Conservation (phyloP, 306 rosid species). For the Urtica urens region DNA sequence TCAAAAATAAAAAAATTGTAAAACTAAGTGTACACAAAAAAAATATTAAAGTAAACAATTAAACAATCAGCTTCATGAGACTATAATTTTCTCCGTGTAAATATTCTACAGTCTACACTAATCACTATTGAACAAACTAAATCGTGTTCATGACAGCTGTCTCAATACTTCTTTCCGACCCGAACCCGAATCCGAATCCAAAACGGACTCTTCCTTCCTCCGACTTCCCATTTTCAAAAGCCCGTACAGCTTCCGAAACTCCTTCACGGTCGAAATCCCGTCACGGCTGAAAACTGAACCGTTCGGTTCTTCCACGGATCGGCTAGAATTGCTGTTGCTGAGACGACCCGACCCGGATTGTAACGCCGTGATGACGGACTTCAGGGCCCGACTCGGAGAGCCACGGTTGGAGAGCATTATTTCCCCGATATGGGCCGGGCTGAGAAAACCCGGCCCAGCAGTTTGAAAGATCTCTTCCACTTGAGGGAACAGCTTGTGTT, state of each 20-base stretch:
- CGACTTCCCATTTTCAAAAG: slow-evolving; percentile 61
- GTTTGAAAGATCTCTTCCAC: slow-evolving; percentile 67
- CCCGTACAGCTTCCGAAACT: slow-evolving; percentile 72
- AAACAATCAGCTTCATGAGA: no score
- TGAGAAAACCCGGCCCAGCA: slow-evolving; percentile 56
- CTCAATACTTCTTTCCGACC: slow-evolving; percentile 24
- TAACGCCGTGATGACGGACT: slow-evolving; percentile 65
- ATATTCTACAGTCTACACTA: no score
- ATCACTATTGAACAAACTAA: no score
- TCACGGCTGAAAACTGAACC: slow-evolving; percentile 37
- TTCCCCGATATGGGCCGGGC: slow-evolving; percentile 79
- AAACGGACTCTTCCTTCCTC: slow-evolving; percentile 42
- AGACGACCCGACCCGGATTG: slow-evolving; percentile 31
- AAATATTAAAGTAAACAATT: no score
- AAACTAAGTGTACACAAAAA: no score
- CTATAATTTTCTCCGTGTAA: no score
- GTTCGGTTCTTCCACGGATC: slow-evolving; percentile 19
- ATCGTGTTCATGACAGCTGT: no score
- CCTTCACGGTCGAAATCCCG: slow-evolving; percentile 53
- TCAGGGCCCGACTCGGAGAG: slow-evolving; percentile 80
- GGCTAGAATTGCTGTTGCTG: slow-evolving; percentile 40
- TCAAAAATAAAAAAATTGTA: no score
- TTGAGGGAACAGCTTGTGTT: slow-evolving; percentile 80
- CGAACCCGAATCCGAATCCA: slow-evolving; percentile 3
- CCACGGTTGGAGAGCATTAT: slow-evolving; percentile 77